Evolutionary conservation across 306 rosid species (phyloP), one percentile per base, ranked within the genome.

Genomic region (Coriaria nepalensis): DNA sequence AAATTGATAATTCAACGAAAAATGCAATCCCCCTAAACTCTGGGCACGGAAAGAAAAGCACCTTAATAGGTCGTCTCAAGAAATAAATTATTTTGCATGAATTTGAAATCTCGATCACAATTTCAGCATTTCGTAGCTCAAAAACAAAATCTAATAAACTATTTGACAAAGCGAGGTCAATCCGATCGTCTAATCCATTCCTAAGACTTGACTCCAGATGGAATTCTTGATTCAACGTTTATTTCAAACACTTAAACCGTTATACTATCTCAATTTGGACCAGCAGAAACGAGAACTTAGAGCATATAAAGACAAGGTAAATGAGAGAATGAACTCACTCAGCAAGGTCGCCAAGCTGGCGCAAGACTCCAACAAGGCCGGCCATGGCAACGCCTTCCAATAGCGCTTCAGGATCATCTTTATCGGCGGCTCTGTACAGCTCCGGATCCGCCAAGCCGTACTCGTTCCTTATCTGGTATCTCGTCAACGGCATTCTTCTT

Each of bases 261-360:
- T 13, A 52, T 2, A 9, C 40, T 33, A 34, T 44, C 50, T 5
- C 37, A 66, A 50, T 51, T 47, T 13, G 29, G 34, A 54, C 38
- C 38, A 41, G 7, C 46, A 52, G 49, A 7, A 43, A 42, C 6
- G 36, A 36, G 2, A 45, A 9, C 11, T 11, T 9, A 13, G 15
- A 38, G 33, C 6, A 45, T 5, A 10, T n/a, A 13, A 20, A 59
- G 10, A 57, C 40, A 59, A 55, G 8, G 9, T 33, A 45, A 53
- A 39, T 13, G 29, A 52, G 39, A 41, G 55, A 53, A 35, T 32
- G 49, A 46, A 32, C 81, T 69, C 36, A 92, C 99, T 86, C 94
- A 6, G 96, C 78, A 15, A 92, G 94, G 78, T 92, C 96, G 2
- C 96, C 99, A 61, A 92, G 96, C 69, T 92, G 99, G 49, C 99